Conservation (phyloP, 202 grass and related monocot genomes). For the Musa balbisiana region DNA sequence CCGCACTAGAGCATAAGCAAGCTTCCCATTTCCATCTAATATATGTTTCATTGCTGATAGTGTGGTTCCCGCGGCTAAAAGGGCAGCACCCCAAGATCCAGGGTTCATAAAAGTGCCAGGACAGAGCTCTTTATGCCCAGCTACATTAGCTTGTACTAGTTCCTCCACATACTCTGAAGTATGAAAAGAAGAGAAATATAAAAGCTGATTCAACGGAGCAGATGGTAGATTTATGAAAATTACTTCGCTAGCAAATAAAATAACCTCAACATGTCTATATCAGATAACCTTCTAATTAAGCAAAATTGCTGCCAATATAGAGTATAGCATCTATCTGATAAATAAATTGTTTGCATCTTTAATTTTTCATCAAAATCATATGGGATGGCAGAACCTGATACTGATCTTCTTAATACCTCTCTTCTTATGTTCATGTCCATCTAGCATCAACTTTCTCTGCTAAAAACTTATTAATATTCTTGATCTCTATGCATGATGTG, state of each 20-base stretch:
- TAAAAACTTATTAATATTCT: neutral
- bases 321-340: neutral
- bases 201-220: neutral
- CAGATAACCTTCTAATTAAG: neutral
- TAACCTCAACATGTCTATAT: neutral
- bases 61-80: constrained; percentile 67
- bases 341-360: neutral
- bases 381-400: neutral
- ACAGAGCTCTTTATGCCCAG: constrained; percentile 56
- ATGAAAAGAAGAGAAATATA: neutral
- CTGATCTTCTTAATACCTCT: neutral
- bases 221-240: neutral
- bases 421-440: neutral
- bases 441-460: neutral
- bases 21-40: constrained; percentile 49
- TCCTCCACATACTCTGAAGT: constrained; percentile 74
- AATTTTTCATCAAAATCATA: neutral
- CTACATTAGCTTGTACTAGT: constrained; percentile 52
- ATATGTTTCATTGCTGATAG: constrained; percentile 66
- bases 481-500: neutral
- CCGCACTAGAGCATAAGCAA: constrained; percentile 56
- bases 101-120: constrained; percentile 66
- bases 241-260: neutral
- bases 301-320: neutral
- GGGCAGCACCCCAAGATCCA: constrained; percentile 72